Evolutionary conservation across 164 flowering plant genomes (phyloP).

Genomic region (Berberis vulgaris): DNA sequence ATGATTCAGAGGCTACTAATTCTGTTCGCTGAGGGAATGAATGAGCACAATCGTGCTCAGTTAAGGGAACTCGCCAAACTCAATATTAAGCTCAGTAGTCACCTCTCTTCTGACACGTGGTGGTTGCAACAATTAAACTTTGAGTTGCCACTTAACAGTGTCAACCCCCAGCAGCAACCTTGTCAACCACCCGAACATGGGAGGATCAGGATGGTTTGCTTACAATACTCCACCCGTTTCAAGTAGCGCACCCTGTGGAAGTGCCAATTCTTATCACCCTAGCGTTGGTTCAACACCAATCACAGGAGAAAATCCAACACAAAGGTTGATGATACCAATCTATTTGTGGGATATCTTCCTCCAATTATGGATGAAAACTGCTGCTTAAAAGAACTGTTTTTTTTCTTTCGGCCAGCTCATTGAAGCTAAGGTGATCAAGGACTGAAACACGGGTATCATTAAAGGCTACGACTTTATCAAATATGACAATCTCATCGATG

Average conservation of each 20-base stretch:
- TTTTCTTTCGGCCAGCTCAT: constrained; percentile 32
- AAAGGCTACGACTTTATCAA: constrained; percentile 44
- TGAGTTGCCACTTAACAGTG: constrained; percentile 9
- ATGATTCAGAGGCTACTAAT: constrained; percentile 39
- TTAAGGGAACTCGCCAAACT: constrained; percentile 27
- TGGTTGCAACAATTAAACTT: constrained; percentile 12
- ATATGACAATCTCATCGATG: constrained; percentile 21
- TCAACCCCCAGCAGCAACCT: constrained; percentile 4
- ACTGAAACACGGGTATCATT: constrained; percentile 24
- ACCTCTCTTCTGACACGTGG: constrained; percentile 10
- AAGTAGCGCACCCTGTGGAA: neutral
- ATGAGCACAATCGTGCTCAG: constrained; percentile 28
- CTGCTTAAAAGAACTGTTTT: constrained; percentile 23
- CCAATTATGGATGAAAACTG: constrained; percentile 18
- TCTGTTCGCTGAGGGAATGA: constrained; percentile 19
- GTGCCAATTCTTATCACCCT: constrained; percentile 4
- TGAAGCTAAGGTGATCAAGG: constrained; percentile 28
- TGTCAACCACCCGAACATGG: constrained; percentile 5
- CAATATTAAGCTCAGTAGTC: constrained; percentile 12
- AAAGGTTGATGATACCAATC: constrained; percentile 16
- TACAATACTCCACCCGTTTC: constrained; percentile 1
- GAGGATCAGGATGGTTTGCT: constrained; percentile 3
- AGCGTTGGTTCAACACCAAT: constrained; percentile 12
- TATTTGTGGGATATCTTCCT: constrained; percentile 34
- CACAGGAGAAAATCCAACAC: constrained; percentile 10